Evolutionary conservation across 768 basidiomycete genomes (phyloP), one percentile per base, ranked within the genome.

Genomic region (Rhizopogon salebrosus): DNA sequence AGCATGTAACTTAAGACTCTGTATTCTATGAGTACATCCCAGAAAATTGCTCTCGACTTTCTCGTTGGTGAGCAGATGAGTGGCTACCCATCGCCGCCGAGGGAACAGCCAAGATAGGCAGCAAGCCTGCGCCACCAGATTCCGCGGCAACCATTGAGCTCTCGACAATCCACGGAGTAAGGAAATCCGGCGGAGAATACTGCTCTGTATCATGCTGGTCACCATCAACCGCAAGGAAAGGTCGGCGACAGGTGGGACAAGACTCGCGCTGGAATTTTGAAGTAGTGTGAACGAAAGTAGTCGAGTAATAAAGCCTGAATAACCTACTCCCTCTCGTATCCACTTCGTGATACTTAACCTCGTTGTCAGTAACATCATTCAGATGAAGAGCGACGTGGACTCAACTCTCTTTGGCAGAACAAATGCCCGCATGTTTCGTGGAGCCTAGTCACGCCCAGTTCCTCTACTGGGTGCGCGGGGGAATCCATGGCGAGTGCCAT

Each of bases 401-500:
- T 69, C 64, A 73, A 91, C 89, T 92, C 89, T 72, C 81, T 82
- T 59, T 87, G 78, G 64, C 89, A 92, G 61, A 91, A 92, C n/a
- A 86, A 59, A 63, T 92, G 89, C 13, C 80, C 76, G 57, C 83
- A 80, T 68, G 59, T 75, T 52, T 60, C 76, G 63, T 52, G 71
- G 7, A 92, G 69, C 57, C 73, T 78, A 20, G 87, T 88, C 20
- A 91, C 81, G 3, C 90, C 90, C 1, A 87, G 66, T 35, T 82
- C 76, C 56, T 89, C 84, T n/a, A 73, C 57, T 14, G 87, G 78
- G 55, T 85, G 78, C 8, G 88, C 86, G 4, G 89, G 87, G 1
- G 88, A 87, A 60, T 91, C 88, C 84, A 91, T 86, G 6, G 76
- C 89, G 22, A 71, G 60, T 0, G 87, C 86, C 48, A 76, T 76